Base-by-base conservation (phyloP, 2,329 filamentous ascomycete genomes). In the Calonectria pseudoturangicola region DNA sequence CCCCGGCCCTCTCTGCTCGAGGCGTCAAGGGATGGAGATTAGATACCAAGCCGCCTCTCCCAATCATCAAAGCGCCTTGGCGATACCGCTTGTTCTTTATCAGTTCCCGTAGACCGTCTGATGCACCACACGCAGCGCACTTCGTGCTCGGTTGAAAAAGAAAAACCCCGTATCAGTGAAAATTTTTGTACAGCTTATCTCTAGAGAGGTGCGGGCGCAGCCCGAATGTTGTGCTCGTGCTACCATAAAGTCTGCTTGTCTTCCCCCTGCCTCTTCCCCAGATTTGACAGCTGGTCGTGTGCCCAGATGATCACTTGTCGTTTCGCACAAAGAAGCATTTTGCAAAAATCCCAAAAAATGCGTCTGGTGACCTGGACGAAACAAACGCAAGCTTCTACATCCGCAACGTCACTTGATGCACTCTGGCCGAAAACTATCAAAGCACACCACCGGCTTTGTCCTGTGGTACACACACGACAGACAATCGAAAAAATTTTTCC, bases 111-210 rank as follows among this genome's bases (percentile, higher is more conserved):
- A 77, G 76, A 78, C 75, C 56, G 66, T 78, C 65, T 70, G 72
- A 69, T 74, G 69, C 74, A 72, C 73, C 76, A 79, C 68, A 39
- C 65, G 39, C 68, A 75, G 73, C 75, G 69, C 69, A 72, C 48
- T 71, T 60, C 63, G 50, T 62, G 56, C 41, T n/a, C 18, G 66
- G 70, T 68, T 58, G 54, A 58, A 58, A 73, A 70, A 75, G 70
- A 75, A 67, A 72, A 63, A 68, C 72, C 39, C 74, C 77, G 77
- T 78, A 78, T 79, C 77, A 74, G 70, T 69, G 56, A 76, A 70
- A 70, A 65, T 64, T 63, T 64, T 64, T 72, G 68, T 71, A 72
- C 66, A 72, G 68, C 77, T 79, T 79, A 79, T 79, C 77, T 78
- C 56, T 41, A 64, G 66, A 68, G 66, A 64, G 62, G 71, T 70